phyloP scores from a whole-genome alignment of 2,329 filamentous ascomycete genomes.

The Beauveria pseudobassiana region DNA sequence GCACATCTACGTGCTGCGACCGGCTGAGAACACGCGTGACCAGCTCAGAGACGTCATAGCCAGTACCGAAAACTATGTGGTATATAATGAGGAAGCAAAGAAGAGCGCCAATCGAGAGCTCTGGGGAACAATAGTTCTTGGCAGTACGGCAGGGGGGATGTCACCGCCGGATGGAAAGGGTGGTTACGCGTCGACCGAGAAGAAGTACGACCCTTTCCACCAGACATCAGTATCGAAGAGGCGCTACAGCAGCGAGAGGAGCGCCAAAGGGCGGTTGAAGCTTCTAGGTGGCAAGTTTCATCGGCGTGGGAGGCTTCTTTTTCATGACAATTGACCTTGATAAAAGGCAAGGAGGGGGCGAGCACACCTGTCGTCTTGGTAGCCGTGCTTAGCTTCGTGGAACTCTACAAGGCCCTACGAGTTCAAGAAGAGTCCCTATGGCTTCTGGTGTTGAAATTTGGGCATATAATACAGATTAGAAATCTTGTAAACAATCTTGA shows the following conservation, averaged over 20 bases:
- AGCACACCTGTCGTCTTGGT: background rate
- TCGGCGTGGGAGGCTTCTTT: constrained; percentile 43
- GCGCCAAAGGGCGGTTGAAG: constrained; percentile 33
- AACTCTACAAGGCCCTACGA: no score
- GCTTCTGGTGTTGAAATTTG: no score
- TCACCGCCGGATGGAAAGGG: constrained; percentile 33
- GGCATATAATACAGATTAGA: no score
- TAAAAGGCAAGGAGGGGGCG: background rate
- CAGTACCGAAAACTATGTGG: constrained; percentile 38
- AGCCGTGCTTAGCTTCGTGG: no score
- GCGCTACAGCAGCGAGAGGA: constrained; percentile 33
- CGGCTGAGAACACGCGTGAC: constrained; percentile 23
- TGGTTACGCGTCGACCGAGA: constrained; percentile 46
- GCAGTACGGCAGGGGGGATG: constrained; percentile 29
- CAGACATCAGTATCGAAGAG: constrained; percentile 35
- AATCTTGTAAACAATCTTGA: no score
- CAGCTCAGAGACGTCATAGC: constrained; percentile 29
- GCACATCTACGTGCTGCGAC: constrained; percentile 44
- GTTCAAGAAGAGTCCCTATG: no score
- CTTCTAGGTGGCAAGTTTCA: constrained; percentile 37
- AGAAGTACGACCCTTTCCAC: constrained; percentile 30
- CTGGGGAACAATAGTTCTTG: constrained; percentile 53
- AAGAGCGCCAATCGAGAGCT: constrained; percentile 39
- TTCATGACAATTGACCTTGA: constrained; percentile 18
- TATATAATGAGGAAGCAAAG: constrained; percentile 37